Conservation (phyloP, 2,329 filamentous ascomycete genomes). For the Nigrospora oryzae region DNA sequence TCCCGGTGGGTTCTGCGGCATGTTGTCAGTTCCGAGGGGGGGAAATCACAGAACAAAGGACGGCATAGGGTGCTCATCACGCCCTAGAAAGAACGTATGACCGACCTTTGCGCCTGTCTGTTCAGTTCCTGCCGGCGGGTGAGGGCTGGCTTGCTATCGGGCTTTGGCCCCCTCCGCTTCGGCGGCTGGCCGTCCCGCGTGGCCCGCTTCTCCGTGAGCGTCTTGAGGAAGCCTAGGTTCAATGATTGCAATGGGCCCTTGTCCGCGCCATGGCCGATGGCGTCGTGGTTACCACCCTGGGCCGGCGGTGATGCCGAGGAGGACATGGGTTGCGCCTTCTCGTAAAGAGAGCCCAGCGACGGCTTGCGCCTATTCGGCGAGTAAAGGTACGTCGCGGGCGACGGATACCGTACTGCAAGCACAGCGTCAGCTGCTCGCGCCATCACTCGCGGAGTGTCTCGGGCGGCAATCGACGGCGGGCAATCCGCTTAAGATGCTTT, state of each 20-base stretch:
- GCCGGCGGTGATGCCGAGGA: constrained; percentile 35
- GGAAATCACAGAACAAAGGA: background rate
- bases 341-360: constrained; percentile 22
- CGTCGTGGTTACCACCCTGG: constrained; percentile 7
- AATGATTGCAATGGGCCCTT: constrained; percentile 32
- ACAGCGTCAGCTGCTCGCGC: constrained; percentile 26
- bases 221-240: constrained; percentile 58
- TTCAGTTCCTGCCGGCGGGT: constrained; percentile 91
- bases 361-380: constrained; percentile 18
- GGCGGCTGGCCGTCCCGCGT: constrained; percentile 81
- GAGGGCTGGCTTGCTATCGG: constrained; percentile 89
- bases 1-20: constrained; percentile 79
- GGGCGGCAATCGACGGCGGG: background rate
- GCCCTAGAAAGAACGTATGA: background rate
- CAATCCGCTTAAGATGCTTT: too few species aligned
- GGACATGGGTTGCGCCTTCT: constrained; percentile 28
- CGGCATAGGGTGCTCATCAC: background rate
- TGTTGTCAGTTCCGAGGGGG: constrained; percentile 2
- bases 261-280: constrained; percentile 7
- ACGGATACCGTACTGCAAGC: constrained; percentile 24
- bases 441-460: constrained; percentile 7
- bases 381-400: constrained; percentile 23
- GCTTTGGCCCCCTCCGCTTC: constrained; percentile 89
- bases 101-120: constrained; percentile 86
- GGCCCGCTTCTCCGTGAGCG: constrained; percentile 62